Base-by-base conservation (phyloP, 129 eudicot species). In the Tagetes erecta region DNA sequence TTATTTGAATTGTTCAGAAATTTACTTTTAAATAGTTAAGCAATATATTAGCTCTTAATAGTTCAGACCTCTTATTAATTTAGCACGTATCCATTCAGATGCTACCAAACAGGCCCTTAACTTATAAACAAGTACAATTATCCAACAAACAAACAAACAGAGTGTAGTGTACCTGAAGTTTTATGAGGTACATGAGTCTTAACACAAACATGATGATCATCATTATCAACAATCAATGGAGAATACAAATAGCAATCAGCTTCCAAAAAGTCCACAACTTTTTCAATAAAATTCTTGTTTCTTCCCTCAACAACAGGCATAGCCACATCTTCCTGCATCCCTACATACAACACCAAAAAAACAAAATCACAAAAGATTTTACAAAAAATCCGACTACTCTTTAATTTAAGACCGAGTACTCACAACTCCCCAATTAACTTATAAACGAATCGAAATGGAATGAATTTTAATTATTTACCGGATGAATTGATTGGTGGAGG, bases 161-260 rank as follows among this genome's bases (percentile, higher is more conserved):
- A 6, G 11, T 2, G 11, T 2, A 31, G 63, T 5, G 20, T 78
- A 79, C 78, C 74, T 79, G 78, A 64, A 65, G 4, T 42, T 38
- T 55, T 66, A 70, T 20, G 10, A 20, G 9, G 39, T 13, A 12
- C 36, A 70, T n/a, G 81, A 47, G 44, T 70, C 55, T 56, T 20
- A 20, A 20, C 27, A 20, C 27, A 20, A 20, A 20, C 27, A 20
- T 20, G 27, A 20, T 20, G 27, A 20, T 20, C 72, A 38, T 60
- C 42, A 8, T 49, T 37, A 60, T 71, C 11, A 64, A 8, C 11
- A 64, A 79, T 38, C 78, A 79, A 65, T 64, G 83, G 83, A 64
- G 78, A 65, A 44, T 79, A 72, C 74, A 72, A 10, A 56, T 64
- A 79, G 42, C 78, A 53, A n/a, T 79, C 83, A 47, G 69, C 78